Conservation (phyloP, 495 filamentous ascomycete genomes). For the Aspergillus haitiensis region DNA sequence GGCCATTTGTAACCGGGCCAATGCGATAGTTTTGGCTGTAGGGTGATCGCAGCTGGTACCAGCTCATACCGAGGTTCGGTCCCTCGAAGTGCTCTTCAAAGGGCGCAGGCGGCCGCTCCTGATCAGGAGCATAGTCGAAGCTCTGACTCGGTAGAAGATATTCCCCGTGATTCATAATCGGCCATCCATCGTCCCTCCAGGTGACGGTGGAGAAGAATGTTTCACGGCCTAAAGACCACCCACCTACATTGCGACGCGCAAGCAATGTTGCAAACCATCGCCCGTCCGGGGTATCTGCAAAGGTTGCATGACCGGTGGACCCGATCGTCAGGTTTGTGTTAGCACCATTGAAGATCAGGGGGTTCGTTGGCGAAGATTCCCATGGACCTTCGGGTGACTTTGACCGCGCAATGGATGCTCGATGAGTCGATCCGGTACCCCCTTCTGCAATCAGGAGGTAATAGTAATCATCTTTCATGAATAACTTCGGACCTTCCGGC, state of each 20-base stretch:
- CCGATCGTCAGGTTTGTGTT: neutral
- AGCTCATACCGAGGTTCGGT: neutral
- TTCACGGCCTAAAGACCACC: neutral
- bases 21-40: neutral
- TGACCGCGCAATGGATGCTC: neutral
- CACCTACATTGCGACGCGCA: neutral
- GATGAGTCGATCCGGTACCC: neutral
- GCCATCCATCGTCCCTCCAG: conserved; percentile 8
- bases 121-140: neutral
- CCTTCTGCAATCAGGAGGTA: neutral
- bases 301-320: conserved; percentile 2
- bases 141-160: neutral
- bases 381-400: neutral
- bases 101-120: neutral
- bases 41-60: conserved; percentile 4
- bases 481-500: neutral
- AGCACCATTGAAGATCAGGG: conserved; percentile 2
- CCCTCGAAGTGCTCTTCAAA: neutral
- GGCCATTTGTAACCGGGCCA: no score
- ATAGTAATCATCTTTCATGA: neutral
- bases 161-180: neutral
- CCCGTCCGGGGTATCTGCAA: neutral
- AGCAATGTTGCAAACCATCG: neutral
- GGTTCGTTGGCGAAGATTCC: neutral
- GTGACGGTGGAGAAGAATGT: neutral